phyloP scores from a whole-genome alignment of 352 stramenopile species.

The Thalassiosira hispida region DNA sequence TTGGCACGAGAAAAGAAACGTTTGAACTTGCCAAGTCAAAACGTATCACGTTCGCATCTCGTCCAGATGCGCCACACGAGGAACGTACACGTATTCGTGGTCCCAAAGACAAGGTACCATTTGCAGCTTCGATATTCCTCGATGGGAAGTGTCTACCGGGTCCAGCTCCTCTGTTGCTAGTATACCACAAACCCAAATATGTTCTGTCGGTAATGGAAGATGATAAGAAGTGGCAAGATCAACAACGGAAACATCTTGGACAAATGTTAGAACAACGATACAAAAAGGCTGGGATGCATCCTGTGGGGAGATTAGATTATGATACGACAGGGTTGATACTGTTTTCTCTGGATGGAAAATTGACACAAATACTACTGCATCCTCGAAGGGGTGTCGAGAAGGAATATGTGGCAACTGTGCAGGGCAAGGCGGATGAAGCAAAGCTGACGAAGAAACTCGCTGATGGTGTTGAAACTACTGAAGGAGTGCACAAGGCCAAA shows the following conservation, averaged over 20 bases:
- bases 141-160: conserved; percentile 70
- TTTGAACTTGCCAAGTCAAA: conserved; percentile 71
- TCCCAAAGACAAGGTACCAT: conserved; percentile 70
- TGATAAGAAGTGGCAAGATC: conserved; percentile 56
- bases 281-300: conserved; percentile 68
- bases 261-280: conserved; percentile 57
- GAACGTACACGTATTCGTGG: conserved; percentile 55
- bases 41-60: conserved; percentile 57
- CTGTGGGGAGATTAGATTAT: conserved; percentile 87
- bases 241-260: conserved; percentile 53
- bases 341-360: conserved; percentile 82
- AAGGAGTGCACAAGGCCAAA: conserved; percentile 62
- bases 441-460: conserved; percentile 61
- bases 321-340: conserved; percentile 87
- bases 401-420: conserved; percentile 83
- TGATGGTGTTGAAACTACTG: conserved; percentile 75
- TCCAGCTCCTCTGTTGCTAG: conserved; percentile 66
- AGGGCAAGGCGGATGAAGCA: conserved; percentile 58
- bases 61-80: conserved; percentile 34
- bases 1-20: conserved; percentile 77
- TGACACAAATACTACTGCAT: conserved; percentile 87
- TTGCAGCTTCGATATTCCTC: conserved; percentile 64
- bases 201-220: conserved; percentile 83
- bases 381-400: conserved; percentile 79
- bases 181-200: conserved; percentile 84